Base-by-base conservation (phyloP, 371 early-diverging fungal genomes). In the Furculomyces boomerangus region DNA sequence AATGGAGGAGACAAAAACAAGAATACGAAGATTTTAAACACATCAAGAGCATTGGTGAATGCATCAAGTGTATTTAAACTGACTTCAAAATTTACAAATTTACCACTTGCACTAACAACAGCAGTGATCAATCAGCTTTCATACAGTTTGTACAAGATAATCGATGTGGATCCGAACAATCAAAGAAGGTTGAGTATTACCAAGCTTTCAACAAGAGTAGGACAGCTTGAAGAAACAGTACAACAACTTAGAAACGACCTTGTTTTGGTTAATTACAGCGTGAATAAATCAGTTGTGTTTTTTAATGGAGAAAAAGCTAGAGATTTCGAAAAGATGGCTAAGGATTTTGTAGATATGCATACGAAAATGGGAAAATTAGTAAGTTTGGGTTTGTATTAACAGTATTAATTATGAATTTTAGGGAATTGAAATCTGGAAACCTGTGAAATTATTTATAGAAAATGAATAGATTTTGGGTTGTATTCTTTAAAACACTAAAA, bases 101-200 rank as follows among this genome's bases (percentile, higher is more conserved):
- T 62, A 29, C 67, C 67, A 28, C 55, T 57, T 48, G 59, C 37
- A 0, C 59, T 66, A 1, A 59, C 66, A 14, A 66, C 60, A 51
- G 62, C 62, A 13, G 59, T 66, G 26, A 66, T 66, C 60, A 66
- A 54, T 39, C 57, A 66, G 2, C 53, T 70, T 27, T 80, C 86
- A 2, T 79, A 85, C 54, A 82, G 82, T 3, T 62, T 86, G 22
- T 81, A 86, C 58, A 86, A 88, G 0, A 78, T 96, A 46, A 87
- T 93, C 61, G 96, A 96, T 71, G 89, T 89, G 3, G 92, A 96
- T 63, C 94, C 93, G 1, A 89, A 87, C 51, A 79, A 82, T 18
- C 84, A 90, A 26, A 80, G 94, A n/a, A 81, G 91, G 35, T 83
- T 81, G 63, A 84, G 82, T 55, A 89, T 96, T 47, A 86, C 88